Conservation (phyloP, 805 yeast species). For the Danielia reshetovae region DNA sequence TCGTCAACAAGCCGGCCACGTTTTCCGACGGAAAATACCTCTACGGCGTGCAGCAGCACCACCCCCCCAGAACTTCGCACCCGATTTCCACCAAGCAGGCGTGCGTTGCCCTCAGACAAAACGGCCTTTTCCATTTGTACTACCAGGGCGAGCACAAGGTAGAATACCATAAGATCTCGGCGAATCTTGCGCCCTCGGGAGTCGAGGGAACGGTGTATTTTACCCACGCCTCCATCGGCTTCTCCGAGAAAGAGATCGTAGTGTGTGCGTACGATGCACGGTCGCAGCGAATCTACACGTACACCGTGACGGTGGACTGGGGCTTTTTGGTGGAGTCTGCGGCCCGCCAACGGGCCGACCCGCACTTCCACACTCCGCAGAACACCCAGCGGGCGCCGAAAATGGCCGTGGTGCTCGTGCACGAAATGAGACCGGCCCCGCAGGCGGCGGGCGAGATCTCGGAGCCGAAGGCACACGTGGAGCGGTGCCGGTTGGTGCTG, state of each 20-base stretch:
- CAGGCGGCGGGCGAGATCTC: background rate
- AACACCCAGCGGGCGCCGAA: conserved; percentile 40
- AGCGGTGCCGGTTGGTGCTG: conserved; percentile 5
- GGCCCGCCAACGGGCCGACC: conserved; percentile 40
- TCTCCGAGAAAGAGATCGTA: conserved; percentile 43
- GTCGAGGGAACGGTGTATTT: conserved; percentile 7
- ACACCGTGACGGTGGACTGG: conserved; percentile 49
- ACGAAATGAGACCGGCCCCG: conserved; percentile 20
- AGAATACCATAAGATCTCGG: conserved; percentile 45
- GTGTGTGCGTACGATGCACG: conserved; percentile 39
- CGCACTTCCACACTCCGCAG: conserved; percentile 49
- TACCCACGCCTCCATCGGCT: conserved; percentile 50
- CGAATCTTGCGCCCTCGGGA: conserved; percentile 18
- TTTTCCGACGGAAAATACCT: conserved; percentile 32
- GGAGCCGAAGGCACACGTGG: background rate
- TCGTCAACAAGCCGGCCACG: conserved; percentile 57
- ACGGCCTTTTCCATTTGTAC: conserved; percentile 58
- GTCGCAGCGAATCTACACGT: conserved; percentile 37
- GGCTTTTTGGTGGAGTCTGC: conserved; percentile 49
- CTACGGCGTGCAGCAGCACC: conserved; percentile 58
- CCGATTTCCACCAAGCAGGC: conserved; percentile 69
- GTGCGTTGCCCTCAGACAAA: conserved; percentile 58
- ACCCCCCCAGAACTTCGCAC: conserved; percentile 60
- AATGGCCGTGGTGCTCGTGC: conserved; percentile 29
- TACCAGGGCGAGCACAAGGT: conserved; percentile 63